Conservation (phyloP, 116 monocot species). For the Cymodocea nodosa region DNA sequence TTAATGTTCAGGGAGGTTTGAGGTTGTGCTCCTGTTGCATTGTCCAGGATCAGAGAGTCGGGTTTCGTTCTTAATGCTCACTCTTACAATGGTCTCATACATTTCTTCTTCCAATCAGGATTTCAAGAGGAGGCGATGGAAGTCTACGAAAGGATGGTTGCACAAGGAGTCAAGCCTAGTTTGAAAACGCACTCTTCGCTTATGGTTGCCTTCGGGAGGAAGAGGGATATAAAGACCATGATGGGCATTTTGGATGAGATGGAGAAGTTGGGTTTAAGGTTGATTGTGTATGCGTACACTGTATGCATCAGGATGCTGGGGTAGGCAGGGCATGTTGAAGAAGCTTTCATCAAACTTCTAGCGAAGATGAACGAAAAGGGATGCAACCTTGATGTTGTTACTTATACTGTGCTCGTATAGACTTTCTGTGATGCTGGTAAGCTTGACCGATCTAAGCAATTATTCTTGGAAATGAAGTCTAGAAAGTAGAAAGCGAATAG, state of each 20-base stretch:
- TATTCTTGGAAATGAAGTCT: constrained; percentile 71
- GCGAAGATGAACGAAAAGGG: constrained; percentile 61
- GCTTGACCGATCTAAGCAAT: constrained; percentile 45
- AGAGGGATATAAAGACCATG: constrained; percentile 40
- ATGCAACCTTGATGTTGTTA: constrained; percentile 83
- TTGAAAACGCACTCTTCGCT: constrained; percentile 84
- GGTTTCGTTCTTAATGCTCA: constrained; percentile 68
- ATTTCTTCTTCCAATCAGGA: constrained; percentile 62
- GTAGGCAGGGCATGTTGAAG: constrained; percentile 46
- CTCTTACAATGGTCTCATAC: constrained; percentile 81
- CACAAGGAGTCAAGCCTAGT: constrained; percentile 61
- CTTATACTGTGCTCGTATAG: constrained; percentile 73
- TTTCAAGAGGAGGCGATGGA: constrained; percentile 51
- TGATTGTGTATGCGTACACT: constrained; percentile 88
- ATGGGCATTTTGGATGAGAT: constrained; percentile 64
- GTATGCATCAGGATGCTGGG: constrained; percentile 87
- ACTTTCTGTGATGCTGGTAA: constrained; percentile 59
- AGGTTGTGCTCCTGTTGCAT: constrained; percentile 45
- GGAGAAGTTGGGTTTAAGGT: constrained; percentile 58
- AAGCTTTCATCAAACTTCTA: constrained; percentile 47
- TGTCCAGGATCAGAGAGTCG: constrained; percentile 45
- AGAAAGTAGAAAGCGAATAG: constrained; percentile 69
- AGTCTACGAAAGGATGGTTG: constrained; percentile 61
- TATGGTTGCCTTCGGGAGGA: constrained; percentile 77
- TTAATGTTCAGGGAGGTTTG: constrained; percentile 42